A percentile compares a stretch with the other conserved stretches of the same genome.
phyloP scores from a whole-genome alignment of 106 monocot genomes.

The Vanilla planifolia region DNA sequence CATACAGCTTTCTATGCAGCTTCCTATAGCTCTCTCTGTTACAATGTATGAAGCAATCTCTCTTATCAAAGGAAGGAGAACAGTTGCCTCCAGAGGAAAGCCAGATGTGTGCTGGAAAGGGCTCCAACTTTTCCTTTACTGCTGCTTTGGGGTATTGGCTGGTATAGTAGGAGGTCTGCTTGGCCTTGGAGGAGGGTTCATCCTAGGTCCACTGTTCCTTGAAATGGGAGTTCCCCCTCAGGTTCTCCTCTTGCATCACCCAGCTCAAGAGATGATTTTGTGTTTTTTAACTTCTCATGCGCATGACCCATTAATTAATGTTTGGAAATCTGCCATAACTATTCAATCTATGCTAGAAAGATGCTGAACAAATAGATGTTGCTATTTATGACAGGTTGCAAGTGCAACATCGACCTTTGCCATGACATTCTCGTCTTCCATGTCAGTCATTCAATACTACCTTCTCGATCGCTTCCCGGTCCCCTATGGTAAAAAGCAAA shows the following conservation, averaged over 20 bases:
- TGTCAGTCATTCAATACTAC: conserved; percentile 45
- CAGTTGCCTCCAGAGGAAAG: conserved; percentile 46
- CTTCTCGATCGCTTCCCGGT: conserved; percentile 43
- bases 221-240: conserved; percentile 57
- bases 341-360: no score
- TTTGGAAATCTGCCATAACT: no score
- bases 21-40: conserved; percentile 42
- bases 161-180: conserved; percentile 56
- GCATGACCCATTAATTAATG: no score
- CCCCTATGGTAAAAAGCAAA: conserved; percentile 29
- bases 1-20: conserved; percentile 13
- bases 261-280: neutral
- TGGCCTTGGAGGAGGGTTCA: conserved; percentile 60
- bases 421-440: conserved; percentile 58
- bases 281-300: no score
- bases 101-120: conserved; percentile 44
- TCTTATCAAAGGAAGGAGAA: conserved; percentile 41
- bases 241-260: conserved; percentile 14
- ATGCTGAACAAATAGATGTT: no score
- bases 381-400: conserved; percentile 31
- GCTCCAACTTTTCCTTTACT: conserved; percentile 42
- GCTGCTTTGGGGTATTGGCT: conserved; percentile 46
- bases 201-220: conserved; percentile 55
- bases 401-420: conserved; percentile 52
- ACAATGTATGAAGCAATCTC: conserved; percentile 40